Percentiles rank a stretch among this genome's conserved stretches.
Evolutionary conservation across 768 basidiomycete genomes (phyloP).

Genomic region (Epithele typhae): DNA sequence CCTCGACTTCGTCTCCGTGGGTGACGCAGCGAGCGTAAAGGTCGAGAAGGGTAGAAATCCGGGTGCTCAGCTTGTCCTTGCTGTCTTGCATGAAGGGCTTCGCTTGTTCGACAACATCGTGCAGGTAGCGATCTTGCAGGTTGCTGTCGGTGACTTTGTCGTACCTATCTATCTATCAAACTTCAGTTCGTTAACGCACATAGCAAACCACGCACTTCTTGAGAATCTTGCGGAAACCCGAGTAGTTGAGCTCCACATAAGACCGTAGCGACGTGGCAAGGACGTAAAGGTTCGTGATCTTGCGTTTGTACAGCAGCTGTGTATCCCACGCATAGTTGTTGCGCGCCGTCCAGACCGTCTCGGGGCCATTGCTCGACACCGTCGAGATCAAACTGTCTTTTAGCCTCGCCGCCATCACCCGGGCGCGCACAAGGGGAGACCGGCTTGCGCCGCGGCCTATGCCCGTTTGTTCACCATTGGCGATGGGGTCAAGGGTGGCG

Average conservation of each 20-base stretch:
- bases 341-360: constrained; percentile 71
- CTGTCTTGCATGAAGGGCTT: constrained; percentile 64
- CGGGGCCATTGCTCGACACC: constrained; percentile 23
- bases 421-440: constrained; percentile 32
- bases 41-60: constrained; percentile 54
- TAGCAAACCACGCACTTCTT: constrained; percentile 82
- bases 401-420: constrained; percentile 44
- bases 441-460: constrained; percentile 21
- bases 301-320: constrained; percentile 82
- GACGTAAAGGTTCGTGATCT: constrained; percentile 80
- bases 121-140: constrained; percentile 78
- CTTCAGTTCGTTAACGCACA: too few relatives aligned
- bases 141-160: constrained; percentile 87
- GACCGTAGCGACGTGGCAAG: constrained; percentile 71
- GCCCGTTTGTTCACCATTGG: constrained; percentile 5
- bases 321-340: constrained; percentile 82
- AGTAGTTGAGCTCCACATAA: constrained; percentile 88
- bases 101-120: constrained; percentile 60
- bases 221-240: constrained; percentile 91
- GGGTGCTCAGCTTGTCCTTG: constrained; percentile 57
- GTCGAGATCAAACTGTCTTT: constrained; percentile 43
- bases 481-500: constrained; percentile 25
- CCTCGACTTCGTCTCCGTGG: constrained; percentile 58
- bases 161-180: constrained; percentile 58
- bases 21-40: constrained; percentile 87